Evolutionary conservation across 2,329 filamentous ascomycete genomes (phyloP), one percentile per base, ranked within the genome.

Genomic region (Whalleya microplaca): DNA sequence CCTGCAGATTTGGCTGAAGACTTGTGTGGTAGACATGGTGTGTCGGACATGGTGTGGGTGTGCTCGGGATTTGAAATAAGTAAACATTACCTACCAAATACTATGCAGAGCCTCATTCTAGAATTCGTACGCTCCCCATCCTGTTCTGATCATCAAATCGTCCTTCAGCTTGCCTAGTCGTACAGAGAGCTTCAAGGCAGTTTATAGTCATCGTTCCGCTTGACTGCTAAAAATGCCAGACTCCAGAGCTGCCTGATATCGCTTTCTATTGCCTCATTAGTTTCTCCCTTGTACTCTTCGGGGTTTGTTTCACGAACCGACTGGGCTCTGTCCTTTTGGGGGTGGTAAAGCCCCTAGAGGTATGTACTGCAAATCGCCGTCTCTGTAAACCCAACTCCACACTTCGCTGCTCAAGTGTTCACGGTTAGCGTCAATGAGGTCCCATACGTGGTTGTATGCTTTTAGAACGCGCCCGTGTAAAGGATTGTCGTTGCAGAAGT

Each of bases 381-480:
- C 71, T 21, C 69, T 70, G 58, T 83, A 87, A 7, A 75, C 74
- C 84, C 84, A 88, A 48, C 80, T 84, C 85, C 86, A 88, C 0
- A 88, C 83, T 64, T 88, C 85, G 1, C 74, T 75, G 55, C 80
- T 81, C 14, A 88, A 68, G 51, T 82, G 75, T 2, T 68, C 71
- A 2, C 62, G 58, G 56, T 88, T 88, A 0, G 73, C 73, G 27
- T 87, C 83, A 29, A 88, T 85, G 0, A 79, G 72, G 62, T 86
- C 80, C 85, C 85, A 88, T 0, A 88, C 74, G 2, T 74, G 70
- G 58, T 84, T 85, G 61, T 88, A 88, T 0, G 85, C 85, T 0
- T 61, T 57, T 23, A 71, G 69, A 3, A 85, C 68, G 45, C 80
- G 82, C 1, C 48, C 53, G 51, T 78, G 72, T 0, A 87, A 75